Evolutionary conservation across 164 flowering plant genomes (phyloP).

Genomic region (Chimonanthus praecox): DNA sequence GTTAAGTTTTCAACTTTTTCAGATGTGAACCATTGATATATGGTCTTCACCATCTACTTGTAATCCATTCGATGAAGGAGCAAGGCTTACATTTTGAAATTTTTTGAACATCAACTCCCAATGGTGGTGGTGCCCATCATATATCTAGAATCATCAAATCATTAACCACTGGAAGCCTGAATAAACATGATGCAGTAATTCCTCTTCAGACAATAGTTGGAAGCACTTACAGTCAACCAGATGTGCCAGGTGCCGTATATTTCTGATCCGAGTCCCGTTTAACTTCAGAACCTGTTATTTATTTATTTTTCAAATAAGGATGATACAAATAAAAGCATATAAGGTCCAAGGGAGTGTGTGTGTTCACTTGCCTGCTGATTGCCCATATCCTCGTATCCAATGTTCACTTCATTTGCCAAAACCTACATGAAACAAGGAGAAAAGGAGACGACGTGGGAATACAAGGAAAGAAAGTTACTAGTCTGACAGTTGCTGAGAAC

Average conservation of each 20-base stretch:
- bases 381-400: slow-evolving; percentile 92
- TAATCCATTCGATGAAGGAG: not conserved
- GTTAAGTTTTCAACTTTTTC: too few species aligned
- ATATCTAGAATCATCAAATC: not conserved
- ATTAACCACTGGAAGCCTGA: not conserved
- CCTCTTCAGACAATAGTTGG: not conserved
- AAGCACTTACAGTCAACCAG: slow-evolving; percentile 74
- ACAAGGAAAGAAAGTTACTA: not conserved
- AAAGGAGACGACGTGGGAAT: not conserved
- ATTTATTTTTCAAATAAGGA: not conserved
- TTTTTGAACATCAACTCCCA: not conserved
- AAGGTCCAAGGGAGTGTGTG: not conserved
- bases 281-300: slow-evolving; percentile 70
- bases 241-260: slow-evolving; percentile 87
- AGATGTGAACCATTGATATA: not conserved
- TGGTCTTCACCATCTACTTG: not conserved
- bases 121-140: not conserved
- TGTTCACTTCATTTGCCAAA: slow-evolving; percentile 83
- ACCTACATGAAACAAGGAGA: slow-evolving; percentile 37
- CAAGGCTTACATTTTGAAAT: not conserved
- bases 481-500: not conserved
- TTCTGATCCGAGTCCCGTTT: slow-evolving; percentile 73
- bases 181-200: not conserved
- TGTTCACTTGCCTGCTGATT: slow-evolving; percentile 70
- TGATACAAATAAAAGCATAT: not conserved